Evolutionary conservation across 495 filamentous ascomycete genomes (phyloP), one percentile per base, ranked within the genome.

Genomic region (Penicillium crystallinum): DNA sequence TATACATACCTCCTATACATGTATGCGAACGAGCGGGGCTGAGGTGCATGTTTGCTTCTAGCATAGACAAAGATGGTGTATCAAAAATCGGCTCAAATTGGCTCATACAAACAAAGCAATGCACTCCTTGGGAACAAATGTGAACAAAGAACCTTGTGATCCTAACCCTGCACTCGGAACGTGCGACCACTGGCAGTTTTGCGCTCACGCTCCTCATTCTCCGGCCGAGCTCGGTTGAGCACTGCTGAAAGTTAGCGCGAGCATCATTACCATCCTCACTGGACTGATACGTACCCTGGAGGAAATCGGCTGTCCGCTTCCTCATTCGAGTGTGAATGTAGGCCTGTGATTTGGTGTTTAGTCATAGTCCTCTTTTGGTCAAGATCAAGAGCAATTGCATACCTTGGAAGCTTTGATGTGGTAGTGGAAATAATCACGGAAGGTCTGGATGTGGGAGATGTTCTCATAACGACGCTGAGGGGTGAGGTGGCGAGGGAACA

Each of bases 341-440:
- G 38, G 95, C 93, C 84, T 90, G 45, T 29, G n/a, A 31, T 30
- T 29, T 18, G 21, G 10, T 7, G 18, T 17, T 65, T 33, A 65
- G 54, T 43, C 14, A 43, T 37, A 39, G 6, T n/a, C 6, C 33
- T 10, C 12, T 7, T 18, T 7, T 6, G 11, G 18, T 15, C 1
- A 41, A 39, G n/a, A 46, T 8, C 23, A 17, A 15, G 29, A 30
- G 39, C 4, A 46, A 21, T 12, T 48, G 31, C 19, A 18, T 74
- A 87, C 85, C 77, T 96, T 97, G 40, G 92, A 95, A 23, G 93
- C 93, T 73, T 99, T 99, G 76, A 99, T 99, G 72, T 99, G 93
- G 69, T 99, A 99, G 69, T 99, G 93, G 79, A 99, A 99, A 69
- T 99, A 97, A 62, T 97, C 95, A 52, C 93, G 88, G 88, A 99